Conservation (phyloP, 257 asterid species). For the Echites panduratus region DNA sequence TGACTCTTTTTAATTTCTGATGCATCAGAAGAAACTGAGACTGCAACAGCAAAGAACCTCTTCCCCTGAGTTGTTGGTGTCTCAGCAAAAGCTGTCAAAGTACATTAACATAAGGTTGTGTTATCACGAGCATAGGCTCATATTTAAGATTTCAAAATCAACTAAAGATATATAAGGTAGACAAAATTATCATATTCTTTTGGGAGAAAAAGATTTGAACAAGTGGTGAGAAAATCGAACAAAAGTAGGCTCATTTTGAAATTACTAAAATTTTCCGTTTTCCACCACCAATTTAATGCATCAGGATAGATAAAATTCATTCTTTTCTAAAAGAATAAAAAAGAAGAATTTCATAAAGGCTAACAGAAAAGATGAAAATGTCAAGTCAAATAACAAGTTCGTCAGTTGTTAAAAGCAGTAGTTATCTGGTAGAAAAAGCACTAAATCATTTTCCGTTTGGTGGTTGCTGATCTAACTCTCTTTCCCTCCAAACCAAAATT, state of each 20-base stretch:
- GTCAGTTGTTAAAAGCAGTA: no score
- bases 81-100: neutral
- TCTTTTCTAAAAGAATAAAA: neutral
- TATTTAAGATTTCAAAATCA: neutral
- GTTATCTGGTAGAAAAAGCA: neutral
- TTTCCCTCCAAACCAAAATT: no score
- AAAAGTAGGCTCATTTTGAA: neutral
- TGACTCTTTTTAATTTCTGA: slow-evolving; percentile 24
- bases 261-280: neutral
- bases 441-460: neutral
- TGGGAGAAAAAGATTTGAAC: neutral
- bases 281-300: neutral
- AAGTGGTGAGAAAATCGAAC: neutral
- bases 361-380: neutral
- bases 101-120: neutral
- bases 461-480: neutral
- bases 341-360: neutral
- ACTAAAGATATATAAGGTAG: neutral
- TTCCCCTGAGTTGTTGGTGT: slow-evolving; percentile 21
- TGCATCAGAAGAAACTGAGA: slow-evolving; percentile 34
- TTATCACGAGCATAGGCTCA: neutral
- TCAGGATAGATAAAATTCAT: neutral
- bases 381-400: neutral
- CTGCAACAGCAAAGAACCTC: slow-evolving; percentile 33
- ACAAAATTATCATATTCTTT: neutral